Conservation (phyloP, 179 eudicot genomes). For the Spergularia azorica region DNA sequence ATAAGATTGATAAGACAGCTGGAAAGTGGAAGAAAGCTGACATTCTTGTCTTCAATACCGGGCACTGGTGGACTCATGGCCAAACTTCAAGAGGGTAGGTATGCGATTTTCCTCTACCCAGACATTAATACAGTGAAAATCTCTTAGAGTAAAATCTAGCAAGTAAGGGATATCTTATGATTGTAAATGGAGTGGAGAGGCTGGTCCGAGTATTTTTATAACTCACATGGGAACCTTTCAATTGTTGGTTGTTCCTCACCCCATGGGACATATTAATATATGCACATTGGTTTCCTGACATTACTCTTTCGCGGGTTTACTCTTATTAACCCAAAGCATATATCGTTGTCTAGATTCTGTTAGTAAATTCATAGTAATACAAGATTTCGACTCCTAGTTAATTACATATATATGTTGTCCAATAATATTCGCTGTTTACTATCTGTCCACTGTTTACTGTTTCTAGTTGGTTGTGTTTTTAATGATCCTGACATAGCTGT, state of each 20-base stretch:
- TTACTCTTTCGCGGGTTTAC: too few species aligned
- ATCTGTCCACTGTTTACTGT: background rate
- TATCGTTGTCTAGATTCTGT: too few species aligned
- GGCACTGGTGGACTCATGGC: conserved; percentile 99
- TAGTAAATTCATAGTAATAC: too few species aligned
- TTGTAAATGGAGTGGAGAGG: background rate
- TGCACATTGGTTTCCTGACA: too few species aligned
- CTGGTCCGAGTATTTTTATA: background rate
- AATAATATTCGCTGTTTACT: too few species aligned
- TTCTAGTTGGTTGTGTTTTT: background rate
- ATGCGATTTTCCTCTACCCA: conserved; percentile 19
- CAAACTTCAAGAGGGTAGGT: conserved; percentile 93
- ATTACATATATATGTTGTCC: conserved; percentile 15
- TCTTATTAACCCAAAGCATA: too few species aligned
- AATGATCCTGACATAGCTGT: background rate
- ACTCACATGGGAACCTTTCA: too few species aligned
- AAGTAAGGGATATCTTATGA: too few species aligned
- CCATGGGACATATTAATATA: too few species aligned
- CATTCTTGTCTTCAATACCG: conserved; percentile 90
- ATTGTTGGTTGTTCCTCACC: too few species aligned
- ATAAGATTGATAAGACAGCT: conserved; percentile 74
- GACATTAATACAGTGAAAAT: background rate
- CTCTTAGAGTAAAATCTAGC: background rate
- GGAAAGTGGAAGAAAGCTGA: conserved; percentile 77
- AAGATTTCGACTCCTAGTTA: too few species aligned